A percentile compares a stretch with the other conserved stretches of the same genome.
These are phyloP conservation scores for Flaveria brownii DNA, from an alignment of 129 eudicot genomes.

Conservation along the genomic window DNA sequence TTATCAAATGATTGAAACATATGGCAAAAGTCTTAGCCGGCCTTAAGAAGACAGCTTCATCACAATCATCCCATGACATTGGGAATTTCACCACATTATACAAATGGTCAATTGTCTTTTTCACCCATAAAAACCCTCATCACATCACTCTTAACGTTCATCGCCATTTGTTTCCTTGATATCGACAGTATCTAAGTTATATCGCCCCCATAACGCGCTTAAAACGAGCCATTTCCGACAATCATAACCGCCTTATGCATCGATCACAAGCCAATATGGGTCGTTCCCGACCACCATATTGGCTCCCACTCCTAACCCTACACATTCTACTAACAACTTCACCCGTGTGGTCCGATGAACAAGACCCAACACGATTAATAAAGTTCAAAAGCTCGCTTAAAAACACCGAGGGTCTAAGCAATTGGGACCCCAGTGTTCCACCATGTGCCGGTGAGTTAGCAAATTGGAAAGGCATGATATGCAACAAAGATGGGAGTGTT, in stretches of 20 bases:
- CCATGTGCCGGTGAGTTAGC: slow-evolving; percentile 31
- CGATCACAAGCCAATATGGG: slow-evolving; percentile 21
- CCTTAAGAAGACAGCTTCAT: slow-evolving; percentile 30
- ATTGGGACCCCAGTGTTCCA: slow-evolving; percentile 32
- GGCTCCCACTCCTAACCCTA: slow-evolving; percentile 16
- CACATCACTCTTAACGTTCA: slow-evolving; percentile 34
- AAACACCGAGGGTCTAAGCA: slow-evolving; percentile 29
- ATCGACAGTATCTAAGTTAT: slow-evolving; percentile 21
- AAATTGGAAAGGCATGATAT: slow-evolving; percentile 60
- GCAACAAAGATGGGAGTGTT: slow-evolving; percentile 34
- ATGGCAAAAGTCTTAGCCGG: slow-evolving; percentile 38
- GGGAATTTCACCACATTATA: slow-evolving; percentile 33
- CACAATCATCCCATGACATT: slow-evolving; percentile 32
- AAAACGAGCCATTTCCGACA: neutral
- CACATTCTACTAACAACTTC: slow-evolving; percentile 13
- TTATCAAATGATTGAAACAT: slow-evolving; percentile 1
- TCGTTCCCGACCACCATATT: neutral
- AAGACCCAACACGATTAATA: slow-evolving; percentile 38
- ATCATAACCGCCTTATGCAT: slow-evolving; percentile 5
- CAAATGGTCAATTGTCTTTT: slow-evolving; percentile 18
- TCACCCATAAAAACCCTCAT: slow-evolving; percentile 24
- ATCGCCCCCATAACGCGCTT: slow-evolving; percentile 20
- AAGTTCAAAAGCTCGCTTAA: slow-evolving; percentile 38
- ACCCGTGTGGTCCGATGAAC: slow-evolving; percentile 8
- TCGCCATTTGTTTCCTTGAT: slow-evolving; percentile 27